Conservation (phyloP, 257 asterid species). For the Echites panduratus region DNA sequence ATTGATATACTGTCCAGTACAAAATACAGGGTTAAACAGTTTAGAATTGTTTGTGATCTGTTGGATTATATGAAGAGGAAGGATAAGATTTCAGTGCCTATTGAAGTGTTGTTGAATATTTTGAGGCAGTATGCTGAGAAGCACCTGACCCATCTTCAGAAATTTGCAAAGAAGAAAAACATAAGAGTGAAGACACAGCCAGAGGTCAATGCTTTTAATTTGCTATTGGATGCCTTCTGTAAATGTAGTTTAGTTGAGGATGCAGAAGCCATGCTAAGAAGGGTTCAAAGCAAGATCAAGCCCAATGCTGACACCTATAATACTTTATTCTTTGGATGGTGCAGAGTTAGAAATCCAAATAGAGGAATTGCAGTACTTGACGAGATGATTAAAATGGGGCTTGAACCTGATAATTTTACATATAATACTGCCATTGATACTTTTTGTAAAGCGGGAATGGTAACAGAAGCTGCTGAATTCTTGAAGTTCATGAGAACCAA, state of each 20-base stretch:
- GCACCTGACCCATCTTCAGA: constrained; percentile 78
- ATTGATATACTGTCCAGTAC: constrained; percentile 81
- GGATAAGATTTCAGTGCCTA: constrained; percentile 51
- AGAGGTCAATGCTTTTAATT: constrained; percentile 69
- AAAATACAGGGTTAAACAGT: constrained; percentile 83
- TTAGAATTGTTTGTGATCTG: constrained; percentile 74
- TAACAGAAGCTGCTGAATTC: constrained; percentile 62
- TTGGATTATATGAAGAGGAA: constrained; percentile 80
- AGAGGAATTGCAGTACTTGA: constrained; percentile 67
- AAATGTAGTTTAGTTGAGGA: constrained; percentile 86
- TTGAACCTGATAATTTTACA: constrained; percentile 66
- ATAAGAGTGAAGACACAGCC: constrained; percentile 88
- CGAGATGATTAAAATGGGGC: constrained; percentile 69
- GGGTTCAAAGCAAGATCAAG: constrained; percentile 55
- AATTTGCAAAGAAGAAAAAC: constrained; percentile 81
- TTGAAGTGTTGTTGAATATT: constrained; percentile 55
- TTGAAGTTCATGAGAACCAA: constrained; percentile 72
- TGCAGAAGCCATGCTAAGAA: constrained; percentile 60
- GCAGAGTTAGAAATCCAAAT: constrained; percentile 70
- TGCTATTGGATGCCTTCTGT: constrained; percentile 80
- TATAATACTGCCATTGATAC: constrained; percentile 87
- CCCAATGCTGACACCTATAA: constrained; percentile 78
- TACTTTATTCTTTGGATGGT: constrained; percentile 86
- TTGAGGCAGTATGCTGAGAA: constrained; percentile 69
- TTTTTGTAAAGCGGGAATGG: constrained; percentile 81